A percentile compares a stretch with the other conserved stretches of the same genome.
phyloP scores from a whole-genome alignment of 2,329 filamentous ascomycete species.

The Phialophora tarda region DNA sequence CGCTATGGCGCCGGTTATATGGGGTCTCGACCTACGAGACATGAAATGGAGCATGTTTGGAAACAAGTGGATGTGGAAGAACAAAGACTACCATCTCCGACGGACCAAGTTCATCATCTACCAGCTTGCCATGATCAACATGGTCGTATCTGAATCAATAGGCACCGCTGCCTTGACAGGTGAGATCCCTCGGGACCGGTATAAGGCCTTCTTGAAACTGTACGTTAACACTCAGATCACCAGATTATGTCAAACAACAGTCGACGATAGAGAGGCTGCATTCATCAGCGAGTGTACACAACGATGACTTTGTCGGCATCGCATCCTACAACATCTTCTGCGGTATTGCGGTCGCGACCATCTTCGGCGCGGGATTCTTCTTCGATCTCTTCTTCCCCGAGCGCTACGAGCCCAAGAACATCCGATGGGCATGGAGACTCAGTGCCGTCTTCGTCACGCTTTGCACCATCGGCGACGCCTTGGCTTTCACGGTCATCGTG shows the following conservation, averaged over 20 bases:
- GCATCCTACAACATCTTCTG: constrained; percentile 65
- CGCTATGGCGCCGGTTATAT: constrained; percentile 58
- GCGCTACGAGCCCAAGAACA: constrained; percentile 55
- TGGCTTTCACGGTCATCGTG: constrained; percentile 59
- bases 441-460: constrained; percentile 57
- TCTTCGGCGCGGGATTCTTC: constrained; percentile 66
- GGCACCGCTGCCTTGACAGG: constrained; percentile 62
- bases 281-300: constrained; percentile 54
- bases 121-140: constrained; percentile 64
- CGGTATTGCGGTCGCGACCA: constrained; percentile 62
- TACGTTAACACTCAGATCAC: constrained; percentile 3
- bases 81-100: constrained; percentile 60
- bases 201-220: background rate
- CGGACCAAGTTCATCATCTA: constrained; percentile 66
- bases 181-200: constrained; percentile 42
- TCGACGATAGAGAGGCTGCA: constrained; percentile 51
- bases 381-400: constrained; percentile 68
- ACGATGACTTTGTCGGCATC: constrained; percentile 62
- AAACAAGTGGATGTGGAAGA: constrained; percentile 62
- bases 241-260: constrained; percentile 63
- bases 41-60: constrained; percentile 66
- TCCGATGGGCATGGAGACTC: constrained; percentile 61
- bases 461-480: constrained; percentile 55
- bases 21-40: constrained; percentile 63
- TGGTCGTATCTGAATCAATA: constrained; percentile 62